Evolutionary conservation across 2,329 filamentous ascomycete species (phyloP), one percentile per base, ranked within the genome.

Genomic region (Aspergillus versicolor): DNA sequence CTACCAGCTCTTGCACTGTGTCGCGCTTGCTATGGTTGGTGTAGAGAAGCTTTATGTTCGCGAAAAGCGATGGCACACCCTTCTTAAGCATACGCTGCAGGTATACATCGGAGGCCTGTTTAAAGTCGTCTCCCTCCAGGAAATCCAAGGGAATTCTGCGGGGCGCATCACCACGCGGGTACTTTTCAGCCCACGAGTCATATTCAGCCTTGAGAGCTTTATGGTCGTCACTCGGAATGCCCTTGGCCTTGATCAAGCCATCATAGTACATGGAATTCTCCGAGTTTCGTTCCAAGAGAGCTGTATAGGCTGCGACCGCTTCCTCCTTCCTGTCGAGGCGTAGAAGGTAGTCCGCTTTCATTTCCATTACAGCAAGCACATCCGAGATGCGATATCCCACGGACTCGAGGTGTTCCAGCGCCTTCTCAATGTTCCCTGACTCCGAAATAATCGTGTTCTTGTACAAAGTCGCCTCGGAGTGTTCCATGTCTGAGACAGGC

Each of bases 401-500:
- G 11, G 84, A 82, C 58, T 97, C 88, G 41, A 99, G 81, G 69
- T 99, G 92, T 62, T 95, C 88, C 69, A 97, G 77, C 5, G 94
- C 94, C 67, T 89, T 85, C 68, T 95, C 82, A 50, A 87, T 83
- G 64, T 97, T 88, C 15, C 92, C 92, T 57, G 87, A 85, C 76
- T 97, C 95, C 38, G 91, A 91, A 71, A 99, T 97, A 68, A 99
- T 87, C 46, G 83, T 84, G 76, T 97, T 99, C 77, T 96, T 97
- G 80, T 99, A 99, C 77, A 99, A 81, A 57, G 91, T 81, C 44
- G 93, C 91, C 77, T 99, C 94, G 32, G 92, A 94, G 75, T 97
- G 90, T 75, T 99, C 94, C 69, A 93, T 84, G 71, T 97, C 93
- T 48, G 83, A 80, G 70, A 88, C 88, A 12, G 87, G 83, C 1